Conservation (phyloP, 2,329 filamentous ascomycete species). For the Penicillium polonicum region DNA sequence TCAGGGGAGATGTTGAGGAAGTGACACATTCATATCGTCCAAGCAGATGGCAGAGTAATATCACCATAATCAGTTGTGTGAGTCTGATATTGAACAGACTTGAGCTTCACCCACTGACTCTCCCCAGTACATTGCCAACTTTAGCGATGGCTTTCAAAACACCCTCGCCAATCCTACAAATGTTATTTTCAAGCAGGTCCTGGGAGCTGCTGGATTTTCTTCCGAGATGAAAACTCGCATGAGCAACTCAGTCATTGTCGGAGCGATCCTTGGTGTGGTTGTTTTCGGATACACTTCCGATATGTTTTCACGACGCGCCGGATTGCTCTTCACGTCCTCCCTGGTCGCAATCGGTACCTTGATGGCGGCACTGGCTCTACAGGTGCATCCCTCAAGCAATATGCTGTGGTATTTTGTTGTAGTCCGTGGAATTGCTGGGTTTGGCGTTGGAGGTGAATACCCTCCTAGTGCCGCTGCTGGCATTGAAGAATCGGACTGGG, state of each 20-base stretch:
- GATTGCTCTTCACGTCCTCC: slow-evolving; percentile 31
- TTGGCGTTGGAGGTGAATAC: slow-evolving; percentile 42
- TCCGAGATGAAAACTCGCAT: slow-evolving; percentile 34
- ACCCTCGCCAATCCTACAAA: slow-evolving; percentile 34
- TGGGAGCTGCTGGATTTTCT: slow-evolving; percentile 24
- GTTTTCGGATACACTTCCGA: slow-evolving; percentile 31
- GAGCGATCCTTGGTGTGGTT: slow-evolving; percentile 31
- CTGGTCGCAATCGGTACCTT: slow-evolving; percentile 31
- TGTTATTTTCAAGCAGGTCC: slow-evolving; percentile 32
- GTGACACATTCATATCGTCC: slow-evolving; percentile 19
- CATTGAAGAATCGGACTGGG: slow-evolving; percentile 37
- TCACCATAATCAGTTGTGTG: slow-evolving; percentile 33
- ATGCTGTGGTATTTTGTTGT: slow-evolving; percentile 43
- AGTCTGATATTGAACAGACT: slow-evolving; percentile 3
- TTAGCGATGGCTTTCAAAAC: slow-evolving; percentile 36
- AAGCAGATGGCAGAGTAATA: slow-evolving; percentile 28
- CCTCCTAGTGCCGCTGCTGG: slow-evolving; percentile 40
- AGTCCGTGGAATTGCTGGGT: slow-evolving; percentile 38
- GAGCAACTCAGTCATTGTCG: slow-evolving; percentile 32
- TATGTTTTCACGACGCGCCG: slow-evolving; percentile 29
- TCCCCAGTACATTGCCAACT: slow-evolving; percentile 32
- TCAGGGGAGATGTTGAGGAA: slow-evolving; percentile 2
- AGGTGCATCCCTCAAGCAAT: slow-evolving; percentile 33
- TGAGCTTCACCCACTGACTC: neutral
- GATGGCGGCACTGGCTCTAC: slow-evolving; percentile 40